Percentiles rank a stretch among this genome's conserved stretches.
These are phyloP conservation scores for Alternaria viburni DNA, from an alignment of 2,329 filamentous ascomycete genomes.

Conservation along the genomic window DNA sequence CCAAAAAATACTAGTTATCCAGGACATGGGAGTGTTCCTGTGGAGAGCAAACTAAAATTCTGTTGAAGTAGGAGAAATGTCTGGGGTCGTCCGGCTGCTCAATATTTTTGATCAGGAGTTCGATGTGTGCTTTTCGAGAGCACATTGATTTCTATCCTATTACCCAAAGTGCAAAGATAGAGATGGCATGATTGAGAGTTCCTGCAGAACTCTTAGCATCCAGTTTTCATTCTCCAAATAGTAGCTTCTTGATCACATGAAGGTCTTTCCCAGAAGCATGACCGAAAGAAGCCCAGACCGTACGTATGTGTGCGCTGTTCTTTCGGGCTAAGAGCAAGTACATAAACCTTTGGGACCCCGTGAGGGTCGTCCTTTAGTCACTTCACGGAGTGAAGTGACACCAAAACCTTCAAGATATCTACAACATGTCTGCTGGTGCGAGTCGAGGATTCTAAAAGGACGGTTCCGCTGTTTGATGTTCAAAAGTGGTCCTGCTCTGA, in stretches of 20 bases:
- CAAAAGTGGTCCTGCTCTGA: background rate
- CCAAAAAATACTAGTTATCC: too few relatives aligned
- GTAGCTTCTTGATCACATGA: background rate
- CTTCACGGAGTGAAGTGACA: too few relatives aligned
- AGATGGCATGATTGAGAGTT: background rate
- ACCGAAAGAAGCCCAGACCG: accelerated
- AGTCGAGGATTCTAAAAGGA: background rate
- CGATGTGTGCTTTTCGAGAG: background rate
- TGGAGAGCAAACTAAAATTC: accelerated
- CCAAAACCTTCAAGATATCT: background rate
- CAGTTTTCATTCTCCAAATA: background rate
- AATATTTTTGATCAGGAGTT: accelerated
- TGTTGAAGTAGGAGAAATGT: too few relatives aligned
- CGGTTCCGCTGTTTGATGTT: accelerated
- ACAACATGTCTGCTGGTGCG: background rate
- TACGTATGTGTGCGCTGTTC: background rate
- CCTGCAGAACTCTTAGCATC: background rate
- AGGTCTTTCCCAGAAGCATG: background rate
- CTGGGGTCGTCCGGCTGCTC: background rate
- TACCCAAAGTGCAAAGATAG: background rate
- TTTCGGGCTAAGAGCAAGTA: background rate
- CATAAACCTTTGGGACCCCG: too few relatives aligned
- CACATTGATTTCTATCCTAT: background rate
- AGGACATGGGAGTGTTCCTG: background rate
- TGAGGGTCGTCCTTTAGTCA: too few relatives aligned